Evolutionary conservation across 2,329 filamentous ascomycete genomes (phyloP).

Genomic region (Helotiales sp.): DNA sequence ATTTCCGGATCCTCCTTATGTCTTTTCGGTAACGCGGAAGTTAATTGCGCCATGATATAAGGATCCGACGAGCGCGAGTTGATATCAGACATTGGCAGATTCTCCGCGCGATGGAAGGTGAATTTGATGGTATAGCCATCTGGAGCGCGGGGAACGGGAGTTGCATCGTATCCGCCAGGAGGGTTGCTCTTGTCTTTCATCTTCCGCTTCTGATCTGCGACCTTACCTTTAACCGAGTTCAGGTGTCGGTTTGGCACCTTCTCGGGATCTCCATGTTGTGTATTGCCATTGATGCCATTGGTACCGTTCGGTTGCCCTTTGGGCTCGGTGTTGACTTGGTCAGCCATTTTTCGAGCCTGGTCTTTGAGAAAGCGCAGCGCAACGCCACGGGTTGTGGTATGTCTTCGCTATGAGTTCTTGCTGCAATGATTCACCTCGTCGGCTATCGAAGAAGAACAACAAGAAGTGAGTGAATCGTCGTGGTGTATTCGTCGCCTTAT

Average conservation of each 20-base stretch:
- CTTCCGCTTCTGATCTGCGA: constrained; percentile 33
- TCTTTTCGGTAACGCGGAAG: constrained; percentile 62
- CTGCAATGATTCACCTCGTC: not conserved
- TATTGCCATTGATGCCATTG: constrained; percentile 2
- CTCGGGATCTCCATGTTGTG: constrained; percentile 20
- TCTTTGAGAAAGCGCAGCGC: no score
- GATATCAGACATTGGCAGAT: constrained; percentile 82
- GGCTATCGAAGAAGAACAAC: not conserved
- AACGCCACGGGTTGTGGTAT: no score
- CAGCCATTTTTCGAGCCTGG: constrained; percentile 5
- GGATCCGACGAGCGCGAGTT: constrained; percentile 79
- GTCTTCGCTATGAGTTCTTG: no score
- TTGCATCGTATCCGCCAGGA: constrained; percentile 73
- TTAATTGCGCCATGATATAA: constrained; percentile 76
- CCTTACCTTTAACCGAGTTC: constrained; percentile 30
- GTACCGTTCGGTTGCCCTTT: constrained; percentile 9
- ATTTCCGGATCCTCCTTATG: constrained; percentile 86
- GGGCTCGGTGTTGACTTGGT: constrained; percentile 15
- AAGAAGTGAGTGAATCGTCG: not conserved
- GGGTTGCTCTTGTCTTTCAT: constrained; percentile 33
- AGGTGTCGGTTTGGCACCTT: constrained; percentile 20
- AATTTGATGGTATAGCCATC: constrained; percentile 84
- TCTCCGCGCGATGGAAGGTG: constrained; percentile 76
- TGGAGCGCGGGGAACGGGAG: constrained; percentile 71
- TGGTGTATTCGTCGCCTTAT: constrained; percentile 1